A percentile compares a stretch with the other conserved stretches of the same genome.
These are phyloP conservation scores for Kodamaea lidongshanica DNA, from an alignment of 805 yeast species.

Conservation along the genomic window DNA sequence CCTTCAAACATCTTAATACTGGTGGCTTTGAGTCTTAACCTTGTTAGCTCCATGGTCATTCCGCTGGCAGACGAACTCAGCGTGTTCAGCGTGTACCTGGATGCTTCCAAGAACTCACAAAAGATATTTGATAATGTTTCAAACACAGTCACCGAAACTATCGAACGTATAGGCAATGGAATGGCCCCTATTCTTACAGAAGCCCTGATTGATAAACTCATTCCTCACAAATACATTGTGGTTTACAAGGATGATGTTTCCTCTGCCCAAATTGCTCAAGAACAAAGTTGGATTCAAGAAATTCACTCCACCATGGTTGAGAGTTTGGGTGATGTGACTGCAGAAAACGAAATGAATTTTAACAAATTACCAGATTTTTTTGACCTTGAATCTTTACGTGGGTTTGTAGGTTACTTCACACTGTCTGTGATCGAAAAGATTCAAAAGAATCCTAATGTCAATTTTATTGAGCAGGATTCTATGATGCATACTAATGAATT, in stretches of 20 bases:
- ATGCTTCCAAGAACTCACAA: too few relatives aligned
- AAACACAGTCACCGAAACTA: too few relatives aligned
- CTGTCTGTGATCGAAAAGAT: conserved; percentile 13
- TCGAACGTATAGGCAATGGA: too few relatives aligned
- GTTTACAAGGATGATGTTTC: conserved; percentile 10
- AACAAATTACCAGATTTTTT: conserved; percentile 9
- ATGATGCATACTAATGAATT: conserved; percentile 16
- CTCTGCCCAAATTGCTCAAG: conserved; percentile 3
- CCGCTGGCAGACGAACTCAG: conserved; percentile 5
- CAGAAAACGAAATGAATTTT: conserved; percentile 14
- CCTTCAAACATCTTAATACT: conserved; percentile 4
- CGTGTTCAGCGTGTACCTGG: conserved; percentile 6
- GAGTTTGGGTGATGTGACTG: too few relatives aligned
- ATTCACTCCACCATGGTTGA: conserved; percentile 7
- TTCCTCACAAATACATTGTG: conserved; percentile 11
- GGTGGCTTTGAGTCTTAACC: conserved; percentile 3
- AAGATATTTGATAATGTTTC: too few relatives aligned
- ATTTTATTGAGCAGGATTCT: conserved; percentile 20
- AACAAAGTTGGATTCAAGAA: conserved; percentile 8
- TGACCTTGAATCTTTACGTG: conserved; percentile 11
- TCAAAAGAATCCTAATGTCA: conserved; percentile 12
- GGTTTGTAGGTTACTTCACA: conserved; percentile 19
- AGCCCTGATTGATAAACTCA: conserved; percentile 3
- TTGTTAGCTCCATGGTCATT: conserved; percentile 4
- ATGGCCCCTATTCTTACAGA: conserved; percentile 4